These are phyloP conservation scores for Wickerhamiella shivajii DNA, from an alignment of 805 yeast species.

Conservation along the genomic window DNA sequence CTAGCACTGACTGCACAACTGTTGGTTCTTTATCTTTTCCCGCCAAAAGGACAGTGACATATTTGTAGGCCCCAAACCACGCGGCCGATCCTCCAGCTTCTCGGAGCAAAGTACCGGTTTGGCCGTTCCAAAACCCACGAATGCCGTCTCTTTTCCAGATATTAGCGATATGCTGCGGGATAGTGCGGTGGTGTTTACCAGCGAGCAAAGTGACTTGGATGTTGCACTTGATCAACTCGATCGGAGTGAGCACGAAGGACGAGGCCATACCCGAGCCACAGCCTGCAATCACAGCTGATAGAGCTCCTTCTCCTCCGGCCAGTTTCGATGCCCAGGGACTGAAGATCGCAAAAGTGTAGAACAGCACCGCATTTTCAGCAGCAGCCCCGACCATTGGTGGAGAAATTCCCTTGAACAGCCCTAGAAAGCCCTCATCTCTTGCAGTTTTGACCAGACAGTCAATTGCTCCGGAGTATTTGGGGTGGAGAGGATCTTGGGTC, in stretches of 20 bases:
- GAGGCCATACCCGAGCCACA: slow-evolving; percentile 73
- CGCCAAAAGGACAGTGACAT: slow-evolving; percentile 22
- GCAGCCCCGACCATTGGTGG: slow-evolving; percentile 85
- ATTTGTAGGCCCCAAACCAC: slow-evolving; percentile 87
- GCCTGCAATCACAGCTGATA: slow-evolving; percentile 48
- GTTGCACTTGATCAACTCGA: slow-evolving; percentile 81
- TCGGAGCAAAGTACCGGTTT: slow-evolving; percentile 61
- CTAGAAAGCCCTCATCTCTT: slow-evolving; percentile 53
- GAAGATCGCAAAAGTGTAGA: slow-evolving; percentile 29
- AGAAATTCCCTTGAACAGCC: slow-evolving; percentile 64
- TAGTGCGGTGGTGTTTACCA: slow-evolving; percentile 8
- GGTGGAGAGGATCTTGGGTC: slow-evolving; percentile 38
- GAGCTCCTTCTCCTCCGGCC: slow-evolving; percentile 16
- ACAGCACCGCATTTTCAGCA: slow-evolving; percentile 72
- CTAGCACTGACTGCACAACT: slow-evolving; percentile 38
- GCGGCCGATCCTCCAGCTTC: slow-evolving; percentile 85
- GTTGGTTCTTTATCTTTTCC: slow-evolving; percentile 9
- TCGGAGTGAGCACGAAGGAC: slow-evolving; percentile 73
- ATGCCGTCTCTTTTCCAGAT: slow-evolving; percentile 42
- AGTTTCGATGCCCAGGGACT: slow-evolving; percentile 10
- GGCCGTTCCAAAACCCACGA: slow-evolving; percentile 76
- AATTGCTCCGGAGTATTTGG: slow-evolving; percentile 41
- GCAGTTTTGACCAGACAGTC: slow-evolving; percentile 54
- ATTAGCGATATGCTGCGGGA: slow-evolving; percentile 27
- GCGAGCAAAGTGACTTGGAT: slow-evolving; percentile 43